Conservation (phyloP, 371 early-diverging fungal species). For the Phascolomyces articulosus region DNA sequence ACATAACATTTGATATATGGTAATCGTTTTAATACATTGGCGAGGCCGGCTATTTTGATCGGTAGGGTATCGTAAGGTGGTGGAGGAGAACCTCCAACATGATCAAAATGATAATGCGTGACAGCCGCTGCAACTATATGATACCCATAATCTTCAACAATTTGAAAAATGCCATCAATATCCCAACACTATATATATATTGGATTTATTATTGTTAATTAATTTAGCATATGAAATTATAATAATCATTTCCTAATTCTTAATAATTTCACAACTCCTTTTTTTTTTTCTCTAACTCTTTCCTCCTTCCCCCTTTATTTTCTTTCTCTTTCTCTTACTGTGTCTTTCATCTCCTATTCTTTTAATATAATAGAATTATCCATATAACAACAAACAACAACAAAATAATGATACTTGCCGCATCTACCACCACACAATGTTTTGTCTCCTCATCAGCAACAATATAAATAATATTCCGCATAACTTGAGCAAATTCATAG, state of each 20-base stretch:
- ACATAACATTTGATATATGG: conserved; percentile 77
- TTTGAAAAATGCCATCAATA: conserved; percentile 74
- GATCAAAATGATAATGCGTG: conserved; percentile 89
- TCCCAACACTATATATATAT: conserved; percentile 80
- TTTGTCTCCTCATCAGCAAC: conserved; percentile 67
- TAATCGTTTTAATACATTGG: conserved; percentile 66
- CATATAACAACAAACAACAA: too few species aligned
- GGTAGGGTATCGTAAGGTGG: conserved; percentile 81
- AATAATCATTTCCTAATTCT: too few species aligned
- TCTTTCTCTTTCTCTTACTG: too few species aligned
- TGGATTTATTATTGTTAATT: not conserved
- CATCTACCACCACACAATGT: conserved; percentile 82
- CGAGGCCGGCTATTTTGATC: conserved; percentile 79
- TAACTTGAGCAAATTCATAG: conserved; percentile 75
- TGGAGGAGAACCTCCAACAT: conserved; percentile 76
- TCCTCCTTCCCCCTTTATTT: not conserved
- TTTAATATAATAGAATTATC: too few species aligned
- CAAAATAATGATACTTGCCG: conserved; percentile 38
- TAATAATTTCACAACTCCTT: too few species aligned
- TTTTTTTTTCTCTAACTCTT: not conserved
- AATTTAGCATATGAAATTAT: not conserved
- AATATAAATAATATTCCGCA: conserved; percentile 85
- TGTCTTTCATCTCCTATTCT: too few species aligned
- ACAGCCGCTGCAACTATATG: conserved; percentile 73
- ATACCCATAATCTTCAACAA: conserved; percentile 59